Conservation (phyloP, 176 grass and related monocot species). For the Avena eriantha region DNA sequence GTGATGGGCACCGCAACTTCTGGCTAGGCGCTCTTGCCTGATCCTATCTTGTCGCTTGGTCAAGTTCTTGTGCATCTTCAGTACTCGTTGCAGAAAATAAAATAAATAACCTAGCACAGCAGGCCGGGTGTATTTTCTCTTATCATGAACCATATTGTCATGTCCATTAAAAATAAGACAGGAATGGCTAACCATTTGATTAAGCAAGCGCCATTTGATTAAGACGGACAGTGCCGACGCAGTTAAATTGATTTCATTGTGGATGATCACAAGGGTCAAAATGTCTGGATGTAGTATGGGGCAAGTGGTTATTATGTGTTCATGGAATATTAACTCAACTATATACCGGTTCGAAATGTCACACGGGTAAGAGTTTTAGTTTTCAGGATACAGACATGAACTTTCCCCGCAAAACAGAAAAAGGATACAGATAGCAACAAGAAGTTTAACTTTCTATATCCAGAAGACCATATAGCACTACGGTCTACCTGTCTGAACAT, state of each 20-base stretch:
- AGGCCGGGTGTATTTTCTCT: no score
- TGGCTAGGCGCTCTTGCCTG: background rate
- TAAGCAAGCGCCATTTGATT: background rate
- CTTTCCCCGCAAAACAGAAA: no score
- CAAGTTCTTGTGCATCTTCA: background rate
- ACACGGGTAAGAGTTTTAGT: background rate
- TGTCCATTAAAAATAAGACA: no score
- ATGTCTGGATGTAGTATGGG: background rate
- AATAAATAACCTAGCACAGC: no score
- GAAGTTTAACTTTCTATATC: background rate
- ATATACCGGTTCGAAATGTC: background rate
- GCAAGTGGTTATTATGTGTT: background rate
- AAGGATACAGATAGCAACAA: background rate
- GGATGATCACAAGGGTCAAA: background rate
- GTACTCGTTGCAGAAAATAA: no score
- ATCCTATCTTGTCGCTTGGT: background rate
- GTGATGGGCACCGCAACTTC: background rate
- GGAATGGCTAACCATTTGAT: background rate
- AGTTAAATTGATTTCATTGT: background rate
- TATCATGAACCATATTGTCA: no score
- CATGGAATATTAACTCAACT: background rate
- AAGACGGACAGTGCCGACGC: no score
- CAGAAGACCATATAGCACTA: background rate
- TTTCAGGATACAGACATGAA: background rate
- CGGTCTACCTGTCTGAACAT: slow-evolving; percentile 25